These are phyloP conservation scores for Selaginella moellendorffii DNA, from an alignment of 75 land plant species.

Conservation along the genomic window DNA sequence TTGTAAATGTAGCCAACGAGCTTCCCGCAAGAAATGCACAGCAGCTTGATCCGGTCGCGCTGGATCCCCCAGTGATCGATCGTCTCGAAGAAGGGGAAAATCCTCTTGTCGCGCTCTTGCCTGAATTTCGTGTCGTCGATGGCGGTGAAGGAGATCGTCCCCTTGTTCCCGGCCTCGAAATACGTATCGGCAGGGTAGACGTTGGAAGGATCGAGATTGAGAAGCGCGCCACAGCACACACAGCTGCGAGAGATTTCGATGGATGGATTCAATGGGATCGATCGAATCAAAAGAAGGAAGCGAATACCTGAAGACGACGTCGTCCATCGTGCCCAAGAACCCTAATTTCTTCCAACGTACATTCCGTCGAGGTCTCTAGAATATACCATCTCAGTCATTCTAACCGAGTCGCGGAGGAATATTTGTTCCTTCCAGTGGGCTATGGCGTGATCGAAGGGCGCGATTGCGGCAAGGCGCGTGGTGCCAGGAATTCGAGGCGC, in stretches of 20 bases:
- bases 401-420: no score
- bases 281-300: background rate
- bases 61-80: slow-evolving; percentile 93
- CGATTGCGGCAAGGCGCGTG: no score
- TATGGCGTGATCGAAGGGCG: no score
- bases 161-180: slow-evolving; percentile 88
- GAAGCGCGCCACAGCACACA: slow-evolving; percentile 37
- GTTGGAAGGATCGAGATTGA: slow-evolving; percentile 39
- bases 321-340: no score
- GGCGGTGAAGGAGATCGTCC: slow-evolving; percentile 61
- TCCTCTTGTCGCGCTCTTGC: slow-evolving; percentile 47
- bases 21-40: slow-evolving; percentile 45
- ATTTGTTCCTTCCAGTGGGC: no score
- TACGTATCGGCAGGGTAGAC: slow-evolving; percentile 54
- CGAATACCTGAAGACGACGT: background rate
- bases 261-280: background rate
- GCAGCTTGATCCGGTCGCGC: slow-evolving; percentile 55
- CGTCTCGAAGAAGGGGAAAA: slow-evolving; percentile 83
- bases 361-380: no score
- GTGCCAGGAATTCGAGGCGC: no score
- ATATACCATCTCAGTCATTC: no score
- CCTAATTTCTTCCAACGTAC: no score
- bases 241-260: slow-evolving; percentile 54
- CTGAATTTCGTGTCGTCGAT: slow-evolving; percentile 59
- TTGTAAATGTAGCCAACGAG: slow-evolving; percentile 69